Base-by-base conservation (phyloP, 768 basidiomycete species). In the Mycena rosella region DNA sequence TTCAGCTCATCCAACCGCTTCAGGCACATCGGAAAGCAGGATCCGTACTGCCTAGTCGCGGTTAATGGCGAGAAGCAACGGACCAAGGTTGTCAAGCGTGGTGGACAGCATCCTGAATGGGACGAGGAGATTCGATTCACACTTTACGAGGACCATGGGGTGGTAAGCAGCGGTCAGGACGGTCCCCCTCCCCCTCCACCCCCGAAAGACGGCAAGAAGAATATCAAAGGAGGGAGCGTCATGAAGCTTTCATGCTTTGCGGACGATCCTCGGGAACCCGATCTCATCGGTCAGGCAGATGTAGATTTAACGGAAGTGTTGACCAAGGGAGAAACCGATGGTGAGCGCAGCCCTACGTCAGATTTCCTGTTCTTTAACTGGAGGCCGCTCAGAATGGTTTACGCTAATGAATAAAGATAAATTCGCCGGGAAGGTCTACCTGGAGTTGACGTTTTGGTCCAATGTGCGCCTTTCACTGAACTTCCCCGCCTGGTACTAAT, bases 61-160 rank as follows among this genome's bases (percentile, higher is more conserved):
- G 82, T 96, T 58, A 92, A 94, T 75, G 89, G 90, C 55, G 91
- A 96, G 78, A 96, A 91, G 74, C 88, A 91, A 65, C 87, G 94
- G 57, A 99, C 97, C 6, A 95, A 92, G 78, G 90, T 95, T n/a
- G 92, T 98, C 78, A 96, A 94, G 77, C 91, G 95, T 32, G 98
- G 98, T 55, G 98, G 98, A 20, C 98, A 99, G 78, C 96, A 98
- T 78, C 98, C 98, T 7, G 96, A 96, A 80, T 99, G 98, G 96
- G 98, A 99, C 76, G 96, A 98, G 74, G 98, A 99, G 80, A 84
- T 99, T 74, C 91, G 98, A 47, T 99, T 98, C 79, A 90, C 91
- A 27, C 83, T 99, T 49, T 88, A 85, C 70, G 96, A 98, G 75
- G 95, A 95, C 70, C 79, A 82, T 34, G 36, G 24, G 34, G 82